Conservation (phyloP, 305 asterid species). For the Monarda citriodora region DNA sequence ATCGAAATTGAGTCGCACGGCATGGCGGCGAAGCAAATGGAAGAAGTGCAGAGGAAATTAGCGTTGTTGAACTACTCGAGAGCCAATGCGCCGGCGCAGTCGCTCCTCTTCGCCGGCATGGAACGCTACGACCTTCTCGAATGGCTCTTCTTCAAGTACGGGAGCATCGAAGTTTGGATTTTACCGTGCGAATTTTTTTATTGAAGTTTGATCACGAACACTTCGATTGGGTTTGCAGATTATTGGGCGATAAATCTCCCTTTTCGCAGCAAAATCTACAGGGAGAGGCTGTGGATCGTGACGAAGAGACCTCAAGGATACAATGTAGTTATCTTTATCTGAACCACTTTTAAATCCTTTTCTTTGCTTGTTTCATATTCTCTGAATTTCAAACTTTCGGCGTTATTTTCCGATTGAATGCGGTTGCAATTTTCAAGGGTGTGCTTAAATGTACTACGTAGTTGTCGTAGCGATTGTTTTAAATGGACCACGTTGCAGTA, state of each 20-base stretch:
- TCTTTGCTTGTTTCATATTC: conserved; percentile 1
- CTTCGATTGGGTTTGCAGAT: conserved; percentile 42
- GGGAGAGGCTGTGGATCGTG: conserved; percentile 93
- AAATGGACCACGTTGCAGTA: not conserved
- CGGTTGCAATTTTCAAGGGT: not conserved
- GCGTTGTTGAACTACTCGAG: conserved; percentile 68
- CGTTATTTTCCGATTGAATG: conserved; percentile 5
- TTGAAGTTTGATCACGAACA: not conserved
- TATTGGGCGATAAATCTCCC: conserved; percentile 95
- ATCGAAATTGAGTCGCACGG: conserved; percentile 3
- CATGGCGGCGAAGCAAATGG: conserved; percentile 98
- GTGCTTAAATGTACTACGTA: not conserved
- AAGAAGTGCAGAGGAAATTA: conserved; percentile 86
- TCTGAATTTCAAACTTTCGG: not conserved
- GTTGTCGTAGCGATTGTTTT: not conserved
- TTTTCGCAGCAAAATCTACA: conserved; percentile 95
- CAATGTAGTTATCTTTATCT: conserved; percentile 53
- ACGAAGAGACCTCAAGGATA: conserved; percentile 95
- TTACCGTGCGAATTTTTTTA: not conserved
- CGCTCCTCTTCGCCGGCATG: conserved; percentile 99
- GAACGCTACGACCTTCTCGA: conserved; percentile 98
- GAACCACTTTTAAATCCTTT: not conserved
- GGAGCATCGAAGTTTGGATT: not conserved
- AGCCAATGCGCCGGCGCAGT: conserved; percentile 94
- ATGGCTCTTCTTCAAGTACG: conserved; percentile 96